phyloP scores from a whole-genome alignment of 2,329 filamentous ascomycete species.

The Pezicula radicicola region DNA sequence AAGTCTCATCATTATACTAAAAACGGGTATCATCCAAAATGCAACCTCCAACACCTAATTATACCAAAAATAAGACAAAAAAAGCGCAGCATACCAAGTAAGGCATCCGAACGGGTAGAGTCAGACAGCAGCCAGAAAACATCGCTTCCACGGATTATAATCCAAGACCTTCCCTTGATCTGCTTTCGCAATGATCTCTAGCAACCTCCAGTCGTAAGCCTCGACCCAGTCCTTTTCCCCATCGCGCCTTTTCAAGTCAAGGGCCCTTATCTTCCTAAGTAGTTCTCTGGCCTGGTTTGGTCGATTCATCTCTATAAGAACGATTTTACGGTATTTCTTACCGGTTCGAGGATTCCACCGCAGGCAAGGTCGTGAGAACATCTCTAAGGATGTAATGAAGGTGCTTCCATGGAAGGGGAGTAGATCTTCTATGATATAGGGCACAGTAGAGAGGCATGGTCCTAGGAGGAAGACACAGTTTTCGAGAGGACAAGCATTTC shows the following conservation, averaged over 20 bases:
- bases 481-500: slow-evolving; percentile 10
- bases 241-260: slow-evolving; percentile 16
- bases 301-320: slow-evolving; percentile 31
- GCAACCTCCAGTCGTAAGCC: slow-evolving; percentile 36
- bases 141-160: slow-evolving; percentile 13
- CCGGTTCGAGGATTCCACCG: slow-evolving; percentile 12
- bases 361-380: slow-evolving; percentile 7
- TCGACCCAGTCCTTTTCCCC: slow-evolving; percentile 28
- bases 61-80: not conserved
- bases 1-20: no score
- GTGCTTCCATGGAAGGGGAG: slow-evolving; percentile 16
- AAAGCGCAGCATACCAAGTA: not conserved
- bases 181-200: slow-evolving; percentile 36
- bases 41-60: no score
- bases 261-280: slow-evolving; percentile 23
- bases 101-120: no score
- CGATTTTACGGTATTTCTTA: slow-evolving; percentile 23
- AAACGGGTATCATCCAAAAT: no score
- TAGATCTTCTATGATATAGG: slow-evolving; percentile 16
- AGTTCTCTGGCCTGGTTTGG: slow-evolving; percentile 26
- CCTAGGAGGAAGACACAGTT: slow-evolving; percentile 23
- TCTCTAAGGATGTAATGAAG: slow-evolving; percentile 12
- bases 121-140: slow-evolving; percentile 4
- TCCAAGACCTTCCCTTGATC: slow-evolving; percentile 33
- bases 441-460: slow-evolving; percentile 16